Base-by-base conservation (phyloP, 352 stramenopile species). In the Phytophthora aleatoria region DNA sequence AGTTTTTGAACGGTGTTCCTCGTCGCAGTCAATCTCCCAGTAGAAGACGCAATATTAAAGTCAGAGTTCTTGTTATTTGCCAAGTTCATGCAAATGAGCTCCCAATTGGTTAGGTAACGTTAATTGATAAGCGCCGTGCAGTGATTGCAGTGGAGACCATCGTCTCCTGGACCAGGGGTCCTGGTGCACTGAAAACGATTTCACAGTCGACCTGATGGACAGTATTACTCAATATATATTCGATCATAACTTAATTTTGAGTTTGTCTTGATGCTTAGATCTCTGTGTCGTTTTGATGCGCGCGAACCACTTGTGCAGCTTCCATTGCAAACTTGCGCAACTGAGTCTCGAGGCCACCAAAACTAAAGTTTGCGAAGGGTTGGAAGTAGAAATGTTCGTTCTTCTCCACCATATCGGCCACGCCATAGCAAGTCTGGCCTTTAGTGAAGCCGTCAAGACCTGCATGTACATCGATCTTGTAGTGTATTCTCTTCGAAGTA, bases 361-460 rank as follows among this genome's bases (percentile, higher is more conserved):
- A 75, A 31, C 33, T 62, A 15, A 75, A 52, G 30, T 64, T 59
- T 20, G 47, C 57, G 16, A 75, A 65, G 1, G 41, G 15, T 63
- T 75, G 30, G 10, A 55, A 71, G 48, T 59, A 69, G 27, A 75
- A 75, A 16, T 75, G 57, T 0, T 61, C 20, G 43, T 75, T 69
- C n/a, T 45, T 64, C 5, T 65, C 47, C 41, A 49, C 2, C 47
- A 69, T 65, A 26, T 75, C 51, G 1, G 41, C 49, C 50, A 76
- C 69, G 26, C 81, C 81, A 45, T 89, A 91, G 57, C 82, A 91
- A 49, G 67, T 81, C 69, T 89, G 82, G 5, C 71, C 71, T 10
- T 75, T 63, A 8, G 76, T 73, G 16, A 87, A 83, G 15, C 53
- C 61, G 10, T 64, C 38, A 7, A 64, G 50, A 24, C 44, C 59